These are phyloP conservation scores for Hibiscus tridactylites DNA, from an alignment of 345 rosid species.

Conservation along the genomic window DNA sequence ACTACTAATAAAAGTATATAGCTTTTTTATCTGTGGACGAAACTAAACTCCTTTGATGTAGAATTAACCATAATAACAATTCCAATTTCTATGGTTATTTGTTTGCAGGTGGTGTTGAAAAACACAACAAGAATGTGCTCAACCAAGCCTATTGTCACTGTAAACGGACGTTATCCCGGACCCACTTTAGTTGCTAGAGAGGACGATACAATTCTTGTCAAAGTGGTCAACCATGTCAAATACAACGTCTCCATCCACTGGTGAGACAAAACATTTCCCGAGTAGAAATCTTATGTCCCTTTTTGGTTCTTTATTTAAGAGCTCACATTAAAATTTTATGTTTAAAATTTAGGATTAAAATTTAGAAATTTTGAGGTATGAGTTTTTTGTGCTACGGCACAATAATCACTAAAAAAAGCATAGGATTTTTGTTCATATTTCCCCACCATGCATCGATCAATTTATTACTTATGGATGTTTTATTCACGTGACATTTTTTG, in stretches of 20 bases:
- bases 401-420: too few relatives aligned
- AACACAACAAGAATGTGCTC: slow-evolving; percentile 55
- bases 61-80: neutral
- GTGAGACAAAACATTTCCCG: slow-evolving; percentile 7
- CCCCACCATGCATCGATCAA: neutral
- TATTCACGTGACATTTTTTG: neutral
- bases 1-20: neutral
- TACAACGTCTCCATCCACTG: slow-evolving; percentile 58
- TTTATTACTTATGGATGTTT: too few relatives aligned
- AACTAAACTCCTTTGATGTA: neutral
- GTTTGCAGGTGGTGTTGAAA: slow-evolving; percentile 54
- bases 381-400: too few relatives aligned
- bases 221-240: slow-evolving; percentile 56
- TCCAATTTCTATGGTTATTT: neutral
- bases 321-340: too few relatives aligned
- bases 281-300: too few relatives aligned
- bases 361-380: too few relatives aligned
- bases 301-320: too few relatives aligned
- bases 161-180: slow-evolving; percentile 60
- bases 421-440: too few relatives aligned
- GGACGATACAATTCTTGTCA: slow-evolving; percentile 51
- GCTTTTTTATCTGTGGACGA: neutral
- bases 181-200: slow-evolving; percentile 53
- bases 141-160: slow-evolving; percentile 70
- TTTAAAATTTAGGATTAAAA: too few relatives aligned